A percentile compares a stretch with the other conserved stretches of the same genome.
These are phyloP conservation scores for Arxiozyma bovina DNA, from an alignment of 1,139 yeast species.

Conservation along the genomic window DNA sequence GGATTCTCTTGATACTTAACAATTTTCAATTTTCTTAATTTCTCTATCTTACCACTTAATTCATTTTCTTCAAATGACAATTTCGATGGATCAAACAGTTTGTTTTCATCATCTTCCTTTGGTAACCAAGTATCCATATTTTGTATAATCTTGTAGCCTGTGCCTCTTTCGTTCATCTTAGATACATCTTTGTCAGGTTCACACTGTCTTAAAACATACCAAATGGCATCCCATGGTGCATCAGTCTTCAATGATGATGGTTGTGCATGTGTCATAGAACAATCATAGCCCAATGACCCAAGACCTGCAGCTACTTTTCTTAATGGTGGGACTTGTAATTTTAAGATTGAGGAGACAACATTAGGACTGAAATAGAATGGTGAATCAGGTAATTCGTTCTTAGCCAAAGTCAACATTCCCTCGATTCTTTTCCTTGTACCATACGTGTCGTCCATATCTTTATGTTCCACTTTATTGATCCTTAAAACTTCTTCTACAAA, in stretches of 20 bases:
- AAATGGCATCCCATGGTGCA: slow-evolving; percentile 74
- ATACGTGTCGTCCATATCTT: slow-evolving; percentile 41
- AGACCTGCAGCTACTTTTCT: slow-evolving; percentile 65
- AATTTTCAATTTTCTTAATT: slow-evolving; percentile 64
- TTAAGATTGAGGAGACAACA: slow-evolving; percentile 62
- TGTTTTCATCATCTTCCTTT: slow-evolving; percentile 6
- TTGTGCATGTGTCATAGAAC: slow-evolving; percentile 82
- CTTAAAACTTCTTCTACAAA: slow-evolving; percentile 58
- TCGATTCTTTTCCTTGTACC: slow-evolving; percentile 76
- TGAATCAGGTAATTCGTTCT: slow-evolving; percentile 48
- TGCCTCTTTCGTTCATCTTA: slow-evolving; percentile 43
- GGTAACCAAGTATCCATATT: slow-evolving; percentile 28
- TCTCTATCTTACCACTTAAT: slow-evolving; percentile 46
- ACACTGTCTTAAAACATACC: slow-evolving; percentile 68
- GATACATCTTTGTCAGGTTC: slow-evolving; percentile 37
- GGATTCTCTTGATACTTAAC: slow-evolving; percentile 90
- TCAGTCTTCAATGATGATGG: slow-evolving; percentile 81
- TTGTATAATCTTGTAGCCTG: slow-evolving; percentile 57
- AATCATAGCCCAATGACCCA: slow-evolving; percentile 74
- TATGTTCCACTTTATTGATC: slow-evolving; percentile 41
- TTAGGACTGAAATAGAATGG: slow-evolving; percentile 84
- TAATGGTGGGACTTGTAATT: slow-evolving; percentile 77
- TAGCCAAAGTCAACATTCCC: slow-evolving; percentile 86
- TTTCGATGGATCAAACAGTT: slow-evolving; percentile 16
- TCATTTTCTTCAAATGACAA: slow-evolving; percentile 47